Percentiles rank a stretch among this genome's conserved stretches.
Conservation (phyloP, 129 eudicot species). For the sunflower (Helianthus annuus) region DNA sequence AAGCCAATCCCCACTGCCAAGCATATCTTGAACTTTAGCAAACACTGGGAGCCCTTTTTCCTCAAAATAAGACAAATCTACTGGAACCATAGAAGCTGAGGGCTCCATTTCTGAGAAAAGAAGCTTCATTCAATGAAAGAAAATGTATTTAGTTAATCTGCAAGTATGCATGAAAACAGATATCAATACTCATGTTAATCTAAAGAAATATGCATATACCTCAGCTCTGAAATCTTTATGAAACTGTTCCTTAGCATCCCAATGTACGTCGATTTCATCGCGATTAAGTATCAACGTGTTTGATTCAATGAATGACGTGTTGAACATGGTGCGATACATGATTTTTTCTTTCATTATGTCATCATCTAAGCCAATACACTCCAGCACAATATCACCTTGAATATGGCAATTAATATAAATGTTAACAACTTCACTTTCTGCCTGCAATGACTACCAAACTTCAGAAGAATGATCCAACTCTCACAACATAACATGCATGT, state of each 20-base stretch:
- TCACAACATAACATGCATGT: conserved; percentile 10
- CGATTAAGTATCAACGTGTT: conserved; percentile 80
- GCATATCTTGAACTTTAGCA: conserved; percentile 85
- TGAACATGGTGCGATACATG: conserved; percentile 87
- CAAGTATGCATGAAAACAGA: conserved; percentile 13
- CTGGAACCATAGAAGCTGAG: conserved; percentile 52
- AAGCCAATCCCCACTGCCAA: conserved; percentile 84
- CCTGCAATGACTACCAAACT: conserved; percentile 47
- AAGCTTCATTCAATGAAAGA: conserved; percentile 58
- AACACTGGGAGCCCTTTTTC: conserved; percentile 94
- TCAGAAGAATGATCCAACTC: not conserved
- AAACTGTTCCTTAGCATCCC: conserved; percentile 81
- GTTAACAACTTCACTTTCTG: conserved; percentile 76
- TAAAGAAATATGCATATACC: conserved; percentile 43
- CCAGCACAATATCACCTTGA: conserved; percentile 95
- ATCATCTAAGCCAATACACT: conserved; percentile 78
- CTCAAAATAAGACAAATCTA: conserved; percentile 70
- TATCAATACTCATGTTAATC: conserved; percentile 12
- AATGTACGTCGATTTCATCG: conserved; percentile 75
- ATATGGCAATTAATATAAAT: conserved; percentile 81
- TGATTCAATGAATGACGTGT: conserved; percentile 88
- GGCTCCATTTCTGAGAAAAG: conserved; percentile 95
- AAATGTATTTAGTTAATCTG: conserved; percentile 5
- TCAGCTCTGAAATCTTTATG: conserved; percentile 87
- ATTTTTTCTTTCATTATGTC: conserved; percentile 72